Base-by-base conservation (phyloP, 2,329 filamentous ascomycete genomes). In the Paecilomyces formosus region DNA sequence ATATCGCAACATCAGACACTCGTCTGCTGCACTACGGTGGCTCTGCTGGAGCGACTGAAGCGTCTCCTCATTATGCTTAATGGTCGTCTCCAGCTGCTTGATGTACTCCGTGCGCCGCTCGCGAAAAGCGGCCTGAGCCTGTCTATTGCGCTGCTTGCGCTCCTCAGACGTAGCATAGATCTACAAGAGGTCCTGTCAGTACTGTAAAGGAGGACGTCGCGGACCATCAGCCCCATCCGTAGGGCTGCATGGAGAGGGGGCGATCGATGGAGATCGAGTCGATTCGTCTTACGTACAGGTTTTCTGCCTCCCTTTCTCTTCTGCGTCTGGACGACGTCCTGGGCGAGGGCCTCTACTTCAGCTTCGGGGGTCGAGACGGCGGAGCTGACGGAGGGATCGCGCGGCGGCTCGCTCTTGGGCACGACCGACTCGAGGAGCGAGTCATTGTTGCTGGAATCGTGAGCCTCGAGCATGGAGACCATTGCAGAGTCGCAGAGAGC, bases 121-220 rank as follows among this genome's bases (percentile, higher is more conserved):
- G 66, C 94, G 88, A 71, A 99, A 99, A 59, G 94, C 94, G 57
- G 94, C 94, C 78, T 99, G 94, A 54, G 94, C 94, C 79, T 97
- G 94, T 67, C 94, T 83, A 73, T 99, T 99, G 64, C 94, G 86
- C 78, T 97, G 94, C 80, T 99, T 97, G 70, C 94, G 88, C 78
- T 99, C 94, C 76, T 99, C 94, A 11, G 94, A 97, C 35, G 94
- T 99, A 57, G 94, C 94, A 82, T 99, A 99, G 64, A 97, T 97
- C 93, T 97, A 53, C 18, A 53, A 6, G 12, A 21, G 8, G 8
- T 31, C 30, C 53, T 30, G 61, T 67, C 57, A 68, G 61, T 55
- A n/a, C n/a, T n/a, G n/a, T n/a, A n/a, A n/a, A n/a, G n/a, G n/a
- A n/a, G n/a, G n/a, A n/a, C n/a, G n/a, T n/a, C n/a, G n/a, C n/a